phyloP scores from a whole-genome alignment of 2,329 filamentous ascomycete genomes.

The Tolypocladium capitatum region DNA sequence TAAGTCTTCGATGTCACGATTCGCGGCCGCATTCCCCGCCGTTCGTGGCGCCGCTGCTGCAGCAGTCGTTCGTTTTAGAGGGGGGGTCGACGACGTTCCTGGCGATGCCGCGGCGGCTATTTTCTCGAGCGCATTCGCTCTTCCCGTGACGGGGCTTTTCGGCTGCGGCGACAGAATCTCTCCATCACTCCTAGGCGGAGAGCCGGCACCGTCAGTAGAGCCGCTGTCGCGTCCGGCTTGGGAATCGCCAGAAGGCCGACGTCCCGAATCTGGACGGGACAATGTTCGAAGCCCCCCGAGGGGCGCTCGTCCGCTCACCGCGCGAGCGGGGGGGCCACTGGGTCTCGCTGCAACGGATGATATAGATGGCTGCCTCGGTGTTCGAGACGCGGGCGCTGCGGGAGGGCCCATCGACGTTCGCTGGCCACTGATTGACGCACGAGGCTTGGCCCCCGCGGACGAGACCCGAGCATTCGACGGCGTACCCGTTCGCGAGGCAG shows the following conservation, averaged over 20 bases:
- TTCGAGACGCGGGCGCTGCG: constrained; percentile 29
- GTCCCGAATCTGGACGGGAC: constrained; percentile 24
- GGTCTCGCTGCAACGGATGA: constrained; percentile 25
- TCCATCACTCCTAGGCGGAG: constrained; percentile 37
- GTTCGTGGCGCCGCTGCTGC: constrained; percentile 20
- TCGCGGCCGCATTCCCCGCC: constrained; percentile 35
- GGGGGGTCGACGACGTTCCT: constrained; percentile 15
- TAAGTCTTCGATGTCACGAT: constrained; percentile 69
- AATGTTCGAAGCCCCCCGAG: constrained; percentile 19
- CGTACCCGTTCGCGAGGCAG: constrained; percentile 50
- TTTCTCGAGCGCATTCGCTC: constrained; percentile 38
- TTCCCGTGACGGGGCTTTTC: constrained; percentile 35
- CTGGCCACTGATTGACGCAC: constrained; percentile 38
- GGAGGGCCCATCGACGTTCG: constrained; percentile 59
- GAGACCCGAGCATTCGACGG: constrained; percentile 41
- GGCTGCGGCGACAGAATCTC: constrained; percentile 36
- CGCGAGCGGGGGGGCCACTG: constrained; percentile 19
- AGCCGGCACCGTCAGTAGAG: constrained; percentile 22
- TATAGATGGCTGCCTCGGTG: constrained; percentile 29
- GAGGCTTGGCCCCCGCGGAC: constrained; percentile 33
- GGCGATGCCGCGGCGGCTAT: constrained; percentile 27
- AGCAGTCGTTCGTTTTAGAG: constrained; percentile 16
- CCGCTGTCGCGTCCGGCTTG: constrained; percentile 27
- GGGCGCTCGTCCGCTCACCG: constrained; percentile 28
- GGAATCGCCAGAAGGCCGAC: constrained; percentile 34